Evolutionary conservation across 768 basidiomycete species (phyloP).

Genomic region (Termitomyces sp.): DNA sequence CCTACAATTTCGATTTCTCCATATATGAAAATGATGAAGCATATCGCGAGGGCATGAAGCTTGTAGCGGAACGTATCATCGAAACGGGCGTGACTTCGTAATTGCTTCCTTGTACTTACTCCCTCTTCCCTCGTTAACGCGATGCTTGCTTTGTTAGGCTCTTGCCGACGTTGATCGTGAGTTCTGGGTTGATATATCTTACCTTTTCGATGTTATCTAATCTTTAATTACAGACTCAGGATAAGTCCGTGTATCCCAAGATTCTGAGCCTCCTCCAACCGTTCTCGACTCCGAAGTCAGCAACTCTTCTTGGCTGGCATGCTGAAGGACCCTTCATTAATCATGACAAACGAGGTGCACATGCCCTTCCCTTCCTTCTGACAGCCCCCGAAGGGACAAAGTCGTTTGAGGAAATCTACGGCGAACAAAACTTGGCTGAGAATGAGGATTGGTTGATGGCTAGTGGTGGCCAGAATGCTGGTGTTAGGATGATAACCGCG

Average conservation of each 20-base stretch:
- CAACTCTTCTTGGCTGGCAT: conserved; percentile 83
- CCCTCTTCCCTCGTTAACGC: not conserved
- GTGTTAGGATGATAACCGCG: conserved; percentile 76
- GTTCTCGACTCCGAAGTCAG: conserved; percentile 55
- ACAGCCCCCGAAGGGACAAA: conserved; percentile 56
- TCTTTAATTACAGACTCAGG: conserved; percentile 56
- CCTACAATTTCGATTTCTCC: conserved; percentile 84
- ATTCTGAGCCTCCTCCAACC: conserved; percentile 65
- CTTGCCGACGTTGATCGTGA: conserved; percentile 68
- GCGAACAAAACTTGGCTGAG: conserved; percentile 54
- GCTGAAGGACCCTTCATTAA: conserved; percentile 89
- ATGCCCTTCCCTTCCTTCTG: conserved; percentile 61
- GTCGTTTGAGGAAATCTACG: conserved; percentile 73
- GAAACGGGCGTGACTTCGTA: conserved; percentile 89
- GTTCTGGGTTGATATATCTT: conserved; percentile 14
- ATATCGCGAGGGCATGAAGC: conserved; percentile 63
- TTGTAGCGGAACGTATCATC: conserved; percentile 69
- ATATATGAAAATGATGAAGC: conserved; percentile 67
- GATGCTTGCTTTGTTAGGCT: conserved; percentile 32
- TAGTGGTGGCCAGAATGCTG: conserved; percentile 37
- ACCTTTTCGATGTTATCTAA: not conserved
- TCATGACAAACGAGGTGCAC: conserved; percentile 77
- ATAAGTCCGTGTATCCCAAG: conserved; percentile 67
- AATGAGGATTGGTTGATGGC: conserved; percentile 65
- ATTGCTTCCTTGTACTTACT: conserved; percentile 22